These are phyloP conservation scores for Vachellia collinsii DNA, from an alignment of 306 rosid species.

Conservation along the genomic window DNA sequence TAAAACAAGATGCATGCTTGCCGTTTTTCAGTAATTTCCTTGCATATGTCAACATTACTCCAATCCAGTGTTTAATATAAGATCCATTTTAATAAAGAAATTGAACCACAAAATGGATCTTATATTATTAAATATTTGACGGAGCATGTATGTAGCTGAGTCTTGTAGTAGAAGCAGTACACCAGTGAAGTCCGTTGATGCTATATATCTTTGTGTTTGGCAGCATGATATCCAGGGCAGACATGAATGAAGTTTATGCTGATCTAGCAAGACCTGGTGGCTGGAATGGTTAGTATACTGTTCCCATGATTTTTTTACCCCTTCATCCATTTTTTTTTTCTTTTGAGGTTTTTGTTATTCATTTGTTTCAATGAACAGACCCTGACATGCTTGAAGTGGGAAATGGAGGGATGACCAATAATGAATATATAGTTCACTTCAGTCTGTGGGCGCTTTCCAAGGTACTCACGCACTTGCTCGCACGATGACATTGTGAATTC, in stretches of 20 bases:
- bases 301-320: neutral
- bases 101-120: too few species aligned
- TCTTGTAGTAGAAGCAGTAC: neutral
- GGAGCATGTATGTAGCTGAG: neutral
- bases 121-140: too few species aligned
- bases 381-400: constrained; percentile 99
- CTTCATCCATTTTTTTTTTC: neutral
- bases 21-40: neutral
- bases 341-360: neutral
- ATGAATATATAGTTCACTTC: constrained; percentile 89
- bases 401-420: constrained; percentile 90
- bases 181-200: neutral
- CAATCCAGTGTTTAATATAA: too few species aligned
- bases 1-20: constrained; percentile 25
- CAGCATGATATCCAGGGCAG: constrained; percentile 89
- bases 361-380: constrained; percentile 48
- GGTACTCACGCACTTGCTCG: constrained; percentile 51
- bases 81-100: too few species aligned
- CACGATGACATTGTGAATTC: neutral
- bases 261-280: constrained; percentile 88
- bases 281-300: constrained; percentile 77
- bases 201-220: constrained; percentile 21
- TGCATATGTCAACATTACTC: too few species aligned
- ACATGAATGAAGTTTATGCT: constrained; percentile 81
- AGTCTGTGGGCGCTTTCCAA: constrained; percentile 97